These are phyloP conservation scores for Fagus sylvatica DNA, from an alignment of 306 rosid genomes.

Conservation along the genomic window DNA sequence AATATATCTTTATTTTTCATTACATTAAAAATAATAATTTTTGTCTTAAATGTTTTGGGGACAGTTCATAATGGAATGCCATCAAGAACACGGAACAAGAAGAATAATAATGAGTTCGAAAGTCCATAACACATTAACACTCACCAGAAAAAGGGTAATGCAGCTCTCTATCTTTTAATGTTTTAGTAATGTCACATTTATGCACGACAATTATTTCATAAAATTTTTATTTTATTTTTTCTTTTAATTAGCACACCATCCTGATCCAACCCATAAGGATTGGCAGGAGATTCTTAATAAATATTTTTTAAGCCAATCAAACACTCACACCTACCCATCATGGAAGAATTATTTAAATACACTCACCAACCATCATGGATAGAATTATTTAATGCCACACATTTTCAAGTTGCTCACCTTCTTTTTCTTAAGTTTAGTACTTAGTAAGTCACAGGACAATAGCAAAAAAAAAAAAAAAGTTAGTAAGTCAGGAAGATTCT, in stretches of 20 bases:
- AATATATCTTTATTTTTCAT: no score
- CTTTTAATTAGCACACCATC: no score
- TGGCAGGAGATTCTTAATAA: neutral
- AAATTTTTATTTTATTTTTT: neutral
- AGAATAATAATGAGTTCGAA: no score
- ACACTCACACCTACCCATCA: constrained; percentile 8
- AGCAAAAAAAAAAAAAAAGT: no score
- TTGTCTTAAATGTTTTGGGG: no score
- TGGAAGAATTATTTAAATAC: neutral
- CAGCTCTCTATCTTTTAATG: neutral
- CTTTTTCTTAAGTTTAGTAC: no score
- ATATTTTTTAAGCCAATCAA: neutral
- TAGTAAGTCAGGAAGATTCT: constrained; percentile 7
- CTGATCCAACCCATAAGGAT: neutral
- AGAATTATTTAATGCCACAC: constrained; percentile 4
- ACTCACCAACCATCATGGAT: neutral
- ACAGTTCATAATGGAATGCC: no score
- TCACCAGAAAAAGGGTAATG: no score
- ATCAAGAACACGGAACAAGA: no score
- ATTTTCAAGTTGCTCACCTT: constrained; percentile 2
- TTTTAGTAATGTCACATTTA: neutral
- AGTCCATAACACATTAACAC: no score
- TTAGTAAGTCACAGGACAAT: no score
- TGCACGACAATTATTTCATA: neutral
- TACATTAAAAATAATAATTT: no score